Conservation (phyloP, 2,329 filamentous ascomycete species). For the Orbilia brochopaga region DNA sequence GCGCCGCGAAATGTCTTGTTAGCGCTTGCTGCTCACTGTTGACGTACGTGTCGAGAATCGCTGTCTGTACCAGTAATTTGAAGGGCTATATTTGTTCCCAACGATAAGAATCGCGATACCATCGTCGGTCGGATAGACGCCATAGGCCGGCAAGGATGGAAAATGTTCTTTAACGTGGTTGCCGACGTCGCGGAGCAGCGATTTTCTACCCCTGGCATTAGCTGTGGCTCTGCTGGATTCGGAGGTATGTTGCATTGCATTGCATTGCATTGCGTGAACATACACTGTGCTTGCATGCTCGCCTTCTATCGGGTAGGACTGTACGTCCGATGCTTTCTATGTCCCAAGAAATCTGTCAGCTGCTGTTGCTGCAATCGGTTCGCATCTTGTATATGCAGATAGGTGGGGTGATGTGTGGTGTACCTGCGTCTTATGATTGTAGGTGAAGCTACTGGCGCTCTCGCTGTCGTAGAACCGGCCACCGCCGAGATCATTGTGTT, state of each 20-base stretch:
- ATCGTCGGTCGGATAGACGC: conserved; percentile 79
- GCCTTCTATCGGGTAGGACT: conserved; percentile 80
- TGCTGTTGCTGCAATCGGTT: not conserved
- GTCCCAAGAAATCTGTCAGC: conserved; percentile 37
- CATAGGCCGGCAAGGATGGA: conserved; percentile 73
- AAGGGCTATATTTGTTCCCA: conserved; percentile 95
- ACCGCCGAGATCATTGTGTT: conserved; percentile 79
- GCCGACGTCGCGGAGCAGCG: conserved; percentile 76
- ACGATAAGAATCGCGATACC: conserved; percentile 81
- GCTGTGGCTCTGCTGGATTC: not conserved
- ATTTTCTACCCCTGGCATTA: conserved; percentile 67
- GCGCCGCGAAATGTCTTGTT: too few species aligned
- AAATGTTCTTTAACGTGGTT: conserved; percentile 88
- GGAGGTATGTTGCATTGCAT: not conserved
- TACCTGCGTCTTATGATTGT: conserved; percentile 82
- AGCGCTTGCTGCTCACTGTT: too few species aligned
- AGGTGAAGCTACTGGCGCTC: conserved; percentile 83
- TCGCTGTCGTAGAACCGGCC: conserved; percentile 89
- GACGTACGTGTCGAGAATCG: too few species aligned
- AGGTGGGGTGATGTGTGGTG: conserved; percentile 15
- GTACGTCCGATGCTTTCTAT: conserved; percentile 79
- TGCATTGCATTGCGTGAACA: conserved; percentile 15
- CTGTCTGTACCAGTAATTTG: conserved; percentile 81
- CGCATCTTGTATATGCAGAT: not conserved
- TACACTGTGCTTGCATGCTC: conserved; percentile 80